Conservation (phyloP, 768 basidiomycete species). For the Tubosaeta sp. region DNA sequence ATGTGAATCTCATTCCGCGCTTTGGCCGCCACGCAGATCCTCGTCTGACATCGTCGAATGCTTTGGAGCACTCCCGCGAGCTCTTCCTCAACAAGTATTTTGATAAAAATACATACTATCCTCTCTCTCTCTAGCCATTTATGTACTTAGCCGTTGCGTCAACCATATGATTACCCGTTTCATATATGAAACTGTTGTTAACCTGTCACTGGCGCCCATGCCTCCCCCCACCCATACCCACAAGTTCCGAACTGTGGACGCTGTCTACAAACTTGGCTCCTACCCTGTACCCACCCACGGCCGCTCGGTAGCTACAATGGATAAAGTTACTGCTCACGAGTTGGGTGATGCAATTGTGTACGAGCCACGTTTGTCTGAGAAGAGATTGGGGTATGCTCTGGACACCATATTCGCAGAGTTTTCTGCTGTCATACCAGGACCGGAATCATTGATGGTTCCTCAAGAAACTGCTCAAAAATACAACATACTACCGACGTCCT, state of each 20-base stretch:
- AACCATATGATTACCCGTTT: too few relatives aligned
- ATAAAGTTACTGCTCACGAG: not conserved
- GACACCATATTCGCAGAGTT: not conserved
- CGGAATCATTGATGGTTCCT: not conserved
- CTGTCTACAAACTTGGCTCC: not conserved
- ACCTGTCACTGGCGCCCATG: not conserved
- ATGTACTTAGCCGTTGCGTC: too few relatives aligned
- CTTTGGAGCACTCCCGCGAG: not conserved
- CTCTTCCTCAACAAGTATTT: conserved; percentile 1
- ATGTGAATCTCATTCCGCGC: not conserved
- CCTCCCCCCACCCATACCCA: not conserved
- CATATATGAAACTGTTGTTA: too few relatives aligned
- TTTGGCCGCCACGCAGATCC: not conserved
- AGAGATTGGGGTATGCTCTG: not conserved
- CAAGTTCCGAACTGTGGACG: not conserved
- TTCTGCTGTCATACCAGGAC: not conserved
- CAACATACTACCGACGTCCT: too few relatives aligned
- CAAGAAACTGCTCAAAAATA: not conserved
- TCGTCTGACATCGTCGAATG: not conserved
- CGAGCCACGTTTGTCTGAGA: not conserved
- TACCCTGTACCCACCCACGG: not conserved
- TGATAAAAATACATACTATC: not conserved
- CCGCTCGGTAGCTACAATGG: not conserved
- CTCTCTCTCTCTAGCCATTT: too few relatives aligned
- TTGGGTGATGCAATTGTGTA: not conserved